Percentiles rank a stretch among this genome's conserved stretches.
These are phyloP conservation scores for Arthrobotrys entomopaga DNA, from an alignment of 2,329 filamentous ascomycete genomes.

Conservation along the genomic window DNA sequence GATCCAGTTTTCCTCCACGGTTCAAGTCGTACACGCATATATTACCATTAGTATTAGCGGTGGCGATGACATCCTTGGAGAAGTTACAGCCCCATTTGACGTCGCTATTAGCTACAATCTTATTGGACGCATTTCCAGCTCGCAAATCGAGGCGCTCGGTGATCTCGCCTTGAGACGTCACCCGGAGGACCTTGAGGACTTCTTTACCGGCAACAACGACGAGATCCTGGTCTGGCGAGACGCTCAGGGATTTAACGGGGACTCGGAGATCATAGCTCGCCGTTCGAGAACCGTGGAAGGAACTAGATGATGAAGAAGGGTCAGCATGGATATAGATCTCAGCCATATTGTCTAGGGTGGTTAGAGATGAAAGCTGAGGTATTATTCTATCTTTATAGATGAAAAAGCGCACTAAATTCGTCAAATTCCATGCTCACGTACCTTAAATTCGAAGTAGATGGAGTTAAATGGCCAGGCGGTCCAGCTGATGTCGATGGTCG, in stretches of 20 bases:
- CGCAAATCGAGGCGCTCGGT: constrained; percentile 56
- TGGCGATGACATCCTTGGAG: constrained; percentile 57
- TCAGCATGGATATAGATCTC: constrained; percentile 18
- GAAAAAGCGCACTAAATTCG: background rate
- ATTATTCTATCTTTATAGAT: background rate
- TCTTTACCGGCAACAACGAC: constrained; percentile 58
- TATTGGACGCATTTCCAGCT: constrained; percentile 55
- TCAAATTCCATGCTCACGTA: constrained; percentile 11
- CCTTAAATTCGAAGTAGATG: constrained; percentile 49
- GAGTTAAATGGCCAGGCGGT: constrained; percentile 33
- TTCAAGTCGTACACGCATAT: constrained; percentile 59
- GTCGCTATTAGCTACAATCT: constrained; percentile 56
- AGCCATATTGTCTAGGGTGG: constrained; percentile 3
- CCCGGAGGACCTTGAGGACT: constrained; percentile 57
- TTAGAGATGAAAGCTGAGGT: constrained; percentile 7
- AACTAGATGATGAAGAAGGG: constrained; percentile 17
- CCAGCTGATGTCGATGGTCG: constrained; percentile 49
- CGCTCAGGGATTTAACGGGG: constrained; percentile 57
- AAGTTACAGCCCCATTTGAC: constrained; percentile 58
- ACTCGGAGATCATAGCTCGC: constrained; percentile 56
- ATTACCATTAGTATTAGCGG: constrained; percentile 59
- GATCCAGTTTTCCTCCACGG: constrained; percentile 55
- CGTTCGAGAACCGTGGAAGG: constrained; percentile 55
- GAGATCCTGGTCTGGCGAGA: constrained; percentile 57
- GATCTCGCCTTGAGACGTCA: constrained; percentile 56